Evolutionary conservation across 805 yeast genomes (phyloP), one percentile per base, ranked within the genome.

Genomic region (Lachancea kluyveri): DNA sequence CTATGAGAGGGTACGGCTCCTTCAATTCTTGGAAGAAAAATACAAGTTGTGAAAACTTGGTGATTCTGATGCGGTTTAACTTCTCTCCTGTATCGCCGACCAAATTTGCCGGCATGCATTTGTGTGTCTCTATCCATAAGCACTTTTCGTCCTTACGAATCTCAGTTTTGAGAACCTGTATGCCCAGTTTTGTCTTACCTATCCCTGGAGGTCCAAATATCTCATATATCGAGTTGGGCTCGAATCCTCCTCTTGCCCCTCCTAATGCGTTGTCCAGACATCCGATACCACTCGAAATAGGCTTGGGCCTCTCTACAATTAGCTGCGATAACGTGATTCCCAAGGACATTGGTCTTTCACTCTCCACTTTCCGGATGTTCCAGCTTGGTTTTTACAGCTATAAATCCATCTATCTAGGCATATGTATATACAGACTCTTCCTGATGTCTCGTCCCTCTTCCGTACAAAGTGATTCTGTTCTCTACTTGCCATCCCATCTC

Each of bases 301-400:
- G 52, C 5, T 35, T 30, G 3, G 50, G 49, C 6, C 39, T 45
- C 5, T 47, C 48, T 5, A 36, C 39, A n/a, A 53, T 41, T 11
- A 56, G 39, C 37, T 54, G 61, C 10, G 60, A 54, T 12, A 54
- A 40, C 24, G 58, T 42, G n/a, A 54, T 43, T n/a, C 59, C 60
- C 19, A 54, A 28, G 5, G 56, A 45, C 60, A 54, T 55, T 11
- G 28, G 24, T 12, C n/a, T n/a, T n/a, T n/a, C n/a, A n/a, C n/a
- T n/a, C n/a, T n/a, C n/a, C n/a, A n/a, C n/a, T n/a, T n/a, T n/a
- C n/a, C n/a, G n/a, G n/a, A n/a, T n/a, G n/a, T n/a, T n/a, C n/a
- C n/a, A n/a, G n/a, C n/a, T n/a, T n/a, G n/a, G n/a, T 23, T 10
- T 11, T 8, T 23, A 23, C 26, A 23, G 8, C 7, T 11, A 23